Base-by-base conservation (phyloP, 345 rosid species). In the Psidium friedrichsthalianum region DNA sequence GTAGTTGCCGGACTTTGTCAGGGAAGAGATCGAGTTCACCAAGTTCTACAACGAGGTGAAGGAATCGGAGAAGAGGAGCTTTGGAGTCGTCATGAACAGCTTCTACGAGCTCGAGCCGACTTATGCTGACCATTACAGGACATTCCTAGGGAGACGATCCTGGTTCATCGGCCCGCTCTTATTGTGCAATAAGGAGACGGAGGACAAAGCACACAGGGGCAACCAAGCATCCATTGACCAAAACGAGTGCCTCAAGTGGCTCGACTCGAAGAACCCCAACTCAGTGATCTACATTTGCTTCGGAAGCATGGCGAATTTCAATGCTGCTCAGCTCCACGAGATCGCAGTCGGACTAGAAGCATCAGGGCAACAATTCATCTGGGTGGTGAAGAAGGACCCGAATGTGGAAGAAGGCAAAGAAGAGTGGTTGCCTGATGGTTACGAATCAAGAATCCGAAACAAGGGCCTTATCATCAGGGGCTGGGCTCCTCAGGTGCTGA, bases 81-180 rank as follows among this genome's bases (percentile, higher is more conserved):
- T 81, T 57, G 98, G 97, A 24, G 92, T 93, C 21, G 40, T 95
- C 83, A 85, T 94, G 82, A 96, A 96, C 87, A 95, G 94, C 85
- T 93, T 95, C 90, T 90, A 94, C 4, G 96, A 96, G 92, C 96
- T 96, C 8, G 97, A 96, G 81, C 91, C 93, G 0, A 88, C 55
- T 58, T 94, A 93, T 20, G 90, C 91, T 0, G 94, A 93, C 64
- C 84, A 87, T 47, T 93, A 88, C 84, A 88, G 87, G 87, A 87
- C 88, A 1, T 87, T 59, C 81, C 78, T 92, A 16, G 94, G 92
- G 8, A 90, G 87, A 82, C 91, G 85, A 25, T 90, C 96, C 18
- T 96, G 98, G 97, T 80, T 82, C 80, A 83, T 95, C 0, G 99
- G 99, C 52, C 98, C 95, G 0, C 90, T 95, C 36, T 91, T 90